Conservation (phyloP, 148 eudicot genomes). For the Beta vulgaris region DNA sequence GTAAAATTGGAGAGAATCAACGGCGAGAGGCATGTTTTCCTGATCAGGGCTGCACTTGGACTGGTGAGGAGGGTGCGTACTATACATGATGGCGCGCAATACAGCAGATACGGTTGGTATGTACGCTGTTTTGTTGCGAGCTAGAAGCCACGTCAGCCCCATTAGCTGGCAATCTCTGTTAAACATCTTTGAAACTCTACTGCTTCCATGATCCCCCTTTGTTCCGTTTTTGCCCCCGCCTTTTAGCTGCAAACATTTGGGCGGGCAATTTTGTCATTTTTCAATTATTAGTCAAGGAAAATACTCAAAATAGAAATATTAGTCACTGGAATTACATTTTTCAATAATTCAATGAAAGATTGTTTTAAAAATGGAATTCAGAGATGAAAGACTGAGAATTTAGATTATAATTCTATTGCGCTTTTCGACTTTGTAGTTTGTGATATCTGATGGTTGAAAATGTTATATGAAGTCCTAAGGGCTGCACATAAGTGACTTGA, state of each 20-base stretch:
- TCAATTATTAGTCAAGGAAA: no score
- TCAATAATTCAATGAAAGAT: no score
- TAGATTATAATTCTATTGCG: no score
- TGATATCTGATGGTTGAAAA: no score
- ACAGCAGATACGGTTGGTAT: constrained; percentile 96
- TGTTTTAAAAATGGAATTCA: no score
- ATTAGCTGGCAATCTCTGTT: constrained; percentile 74
- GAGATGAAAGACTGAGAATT: no score
- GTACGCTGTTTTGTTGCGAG: constrained; percentile 82
- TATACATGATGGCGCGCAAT: constrained; percentile 87
- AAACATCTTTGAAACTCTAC: constrained; percentile 64
- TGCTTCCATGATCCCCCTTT: not conserved
- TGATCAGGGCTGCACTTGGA: constrained; percentile 87
- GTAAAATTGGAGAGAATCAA: constrained; percentile 80
- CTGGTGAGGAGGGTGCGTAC: constrained; percentile 73
- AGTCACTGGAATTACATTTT: no score
- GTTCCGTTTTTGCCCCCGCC: constrained; percentile 54
- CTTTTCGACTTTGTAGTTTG: no score
- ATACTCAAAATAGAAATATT: no score
- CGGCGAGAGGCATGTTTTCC: constrained; percentile 98
- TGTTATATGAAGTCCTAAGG: no score
- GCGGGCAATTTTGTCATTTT: constrained; percentile 24
- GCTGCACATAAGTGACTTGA: no score
- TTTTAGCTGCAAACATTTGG: constrained; percentile 48
- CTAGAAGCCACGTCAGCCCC: constrained; percentile 95